phyloP scores from a whole-genome alignment of 306 rosid genomes.

The Notholithocarpus densiflorus region DNA sequence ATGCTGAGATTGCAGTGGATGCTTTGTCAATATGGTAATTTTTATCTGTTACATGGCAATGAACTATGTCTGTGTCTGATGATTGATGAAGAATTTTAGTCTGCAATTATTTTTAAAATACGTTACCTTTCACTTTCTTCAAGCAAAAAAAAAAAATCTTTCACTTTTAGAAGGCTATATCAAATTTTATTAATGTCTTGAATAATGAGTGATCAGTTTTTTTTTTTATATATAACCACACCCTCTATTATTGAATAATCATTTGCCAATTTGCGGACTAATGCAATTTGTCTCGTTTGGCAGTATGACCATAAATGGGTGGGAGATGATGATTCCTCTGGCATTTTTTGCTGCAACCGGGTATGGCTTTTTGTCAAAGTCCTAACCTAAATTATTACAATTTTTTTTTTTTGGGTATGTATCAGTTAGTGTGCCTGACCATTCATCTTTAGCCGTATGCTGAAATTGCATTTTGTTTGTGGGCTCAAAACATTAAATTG shows the following conservation, averaged over 20 bases:
- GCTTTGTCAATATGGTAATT: constrained; percentile 77
- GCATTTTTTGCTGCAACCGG: constrained; percentile 81
- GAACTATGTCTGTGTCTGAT: too few relatives aligned
- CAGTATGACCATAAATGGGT: constrained; percentile 74
- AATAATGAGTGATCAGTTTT: not conserved
- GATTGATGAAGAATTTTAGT: too few relatives aligned
- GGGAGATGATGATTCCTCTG: constrained; percentile 85
- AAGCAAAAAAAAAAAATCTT: too few relatives aligned
- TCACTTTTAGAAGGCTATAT: not conserved
- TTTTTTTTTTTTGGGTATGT: too few relatives aligned
- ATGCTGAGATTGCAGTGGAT: constrained; percentile 75
- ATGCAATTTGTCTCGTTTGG: constrained; percentile 1
- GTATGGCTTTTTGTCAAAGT: constrained; percentile 23
- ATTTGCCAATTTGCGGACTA: not conserved
- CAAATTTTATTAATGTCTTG: not conserved
- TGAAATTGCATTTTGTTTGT: too few relatives aligned
- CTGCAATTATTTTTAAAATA: not conserved
- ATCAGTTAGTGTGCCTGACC: too few relatives aligned
- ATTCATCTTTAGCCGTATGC: too few relatives aligned
- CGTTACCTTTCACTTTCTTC: not conserved
- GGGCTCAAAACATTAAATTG: too few relatives aligned
- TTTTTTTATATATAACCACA: not conserved
- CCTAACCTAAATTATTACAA: not conserved
- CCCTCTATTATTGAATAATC: too few relatives aligned
- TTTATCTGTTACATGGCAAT: not conserved